These are phyloP conservation scores for Bryoerythrophyllum caledonicum DNA, from an alignment of 225 moss, liverwort and hornwort genomes.

Conservation along the genomic window DNA sequence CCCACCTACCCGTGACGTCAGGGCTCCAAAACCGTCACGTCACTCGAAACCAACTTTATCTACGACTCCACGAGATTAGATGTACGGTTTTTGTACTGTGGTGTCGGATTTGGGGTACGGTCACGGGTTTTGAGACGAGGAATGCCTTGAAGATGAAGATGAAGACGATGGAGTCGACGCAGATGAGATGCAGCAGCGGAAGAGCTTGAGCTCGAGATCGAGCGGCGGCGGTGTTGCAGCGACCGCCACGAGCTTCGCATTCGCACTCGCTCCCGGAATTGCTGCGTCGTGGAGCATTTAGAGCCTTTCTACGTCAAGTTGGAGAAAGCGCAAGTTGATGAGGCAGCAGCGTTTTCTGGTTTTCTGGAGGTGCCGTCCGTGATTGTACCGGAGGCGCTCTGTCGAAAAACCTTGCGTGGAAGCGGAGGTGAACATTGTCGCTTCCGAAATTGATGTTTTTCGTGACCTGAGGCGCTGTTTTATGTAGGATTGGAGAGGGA, in stretches of 20 bases:
- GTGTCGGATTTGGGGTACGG: neutral
- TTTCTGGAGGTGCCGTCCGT: neutral
- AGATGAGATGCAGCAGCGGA: neutral
- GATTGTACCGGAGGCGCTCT: neutral
- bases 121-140: neutral
- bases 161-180: neutral
- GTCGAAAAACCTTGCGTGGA: neutral
- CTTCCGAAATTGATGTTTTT: neutral
- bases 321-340: too few relatives aligned
- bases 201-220: neutral
- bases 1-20: constrained; percentile 5
- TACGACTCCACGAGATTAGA: too few relatives aligned
- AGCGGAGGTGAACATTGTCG: neutral
- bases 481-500: neutral
- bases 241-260: neutral
- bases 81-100: fast-evolving
- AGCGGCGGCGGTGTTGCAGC: neutral
- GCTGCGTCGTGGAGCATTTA: neutral
- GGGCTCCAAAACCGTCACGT: neutral
- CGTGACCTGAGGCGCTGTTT: too few relatives aligned
- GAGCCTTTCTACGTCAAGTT: neutral
- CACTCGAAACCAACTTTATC: neutral
- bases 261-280: too few relatives aligned
- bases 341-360: neutral
- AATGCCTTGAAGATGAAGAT: neutral